These are phyloP conservation scores for Pyrenula massariospora DNA, from an alignment of 495 filamentous ascomycete species.

Conservation along the genomic window DNA sequence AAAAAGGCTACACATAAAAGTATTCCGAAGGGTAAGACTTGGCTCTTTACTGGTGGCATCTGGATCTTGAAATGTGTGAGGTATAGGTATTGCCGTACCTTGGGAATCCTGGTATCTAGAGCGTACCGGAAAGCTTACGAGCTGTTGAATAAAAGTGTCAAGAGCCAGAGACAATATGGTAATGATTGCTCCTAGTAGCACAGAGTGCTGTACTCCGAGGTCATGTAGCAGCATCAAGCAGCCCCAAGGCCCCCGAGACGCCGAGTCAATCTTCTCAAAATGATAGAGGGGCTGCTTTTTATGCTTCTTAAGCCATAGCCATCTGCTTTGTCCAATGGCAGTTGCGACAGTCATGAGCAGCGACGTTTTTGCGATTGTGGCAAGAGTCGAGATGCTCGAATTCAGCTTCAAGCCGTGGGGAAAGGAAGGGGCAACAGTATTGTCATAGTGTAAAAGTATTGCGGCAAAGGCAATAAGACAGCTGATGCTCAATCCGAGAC, in stretches of 20 bases:
- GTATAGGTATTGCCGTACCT: background rate
- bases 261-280: constrained; percentile 22
- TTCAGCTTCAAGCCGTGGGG: constrained; percentile 16
- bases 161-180: constrained; percentile 15
- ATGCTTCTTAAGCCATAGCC: constrained; percentile 17
- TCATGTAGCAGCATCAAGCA: constrained; percentile 8
- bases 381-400: constrained; percentile 19
- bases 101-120: background rate
- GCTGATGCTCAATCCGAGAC: constrained; percentile 5
- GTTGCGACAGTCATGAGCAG: constrained; percentile 15
- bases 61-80: background rate
- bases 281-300: constrained; percentile 11
- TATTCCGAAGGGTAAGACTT: background rate
- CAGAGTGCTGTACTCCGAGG: constrained; percentile 2
- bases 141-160: constrained; percentile 22
- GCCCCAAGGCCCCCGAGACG: constrained; percentile 27
- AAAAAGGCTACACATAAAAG: background rate
- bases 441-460: constrained; percentile 6
- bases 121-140: constrained; percentile 10
- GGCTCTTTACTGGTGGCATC: background rate
- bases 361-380: constrained; percentile 17
- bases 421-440: constrained; percentile 1
- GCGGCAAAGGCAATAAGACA: constrained; percentile 7
- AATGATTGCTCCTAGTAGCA: constrained; percentile 15
- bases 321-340: constrained; percentile 24